Percentiles rank a stretch among this genome's conserved stretches.
These are phyloP conservation scores for Diplodia sapinea DNA, from an alignment of 2,329 filamentous ascomycete genomes.

Conservation along the genomic window DNA sequence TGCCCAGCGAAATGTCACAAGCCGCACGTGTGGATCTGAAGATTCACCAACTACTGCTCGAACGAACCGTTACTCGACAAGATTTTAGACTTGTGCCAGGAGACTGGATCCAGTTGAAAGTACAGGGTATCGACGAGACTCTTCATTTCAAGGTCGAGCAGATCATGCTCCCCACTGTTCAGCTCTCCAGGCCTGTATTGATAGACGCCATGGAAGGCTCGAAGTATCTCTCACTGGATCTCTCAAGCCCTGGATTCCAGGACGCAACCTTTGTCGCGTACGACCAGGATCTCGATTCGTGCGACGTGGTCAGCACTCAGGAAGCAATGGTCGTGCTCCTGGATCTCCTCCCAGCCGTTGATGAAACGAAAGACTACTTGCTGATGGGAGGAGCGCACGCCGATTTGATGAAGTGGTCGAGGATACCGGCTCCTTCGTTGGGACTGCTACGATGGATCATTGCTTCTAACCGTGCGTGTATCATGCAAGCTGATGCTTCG, in stretches of 20 bases:
- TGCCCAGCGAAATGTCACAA: neutral
- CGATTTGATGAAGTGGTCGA: constrained; percentile 57
- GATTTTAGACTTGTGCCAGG: constrained; percentile 48
- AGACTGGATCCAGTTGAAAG: constrained; percentile 58
- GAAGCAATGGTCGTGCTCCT: constrained; percentile 60
- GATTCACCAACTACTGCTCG: constrained; percentile 51
- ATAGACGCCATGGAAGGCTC: neutral
- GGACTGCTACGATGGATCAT: constrained; percentile 84
- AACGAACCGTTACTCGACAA: constrained; percentile 31
- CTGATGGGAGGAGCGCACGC: constrained; percentile 48
- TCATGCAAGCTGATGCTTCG: constrained; percentile 70
- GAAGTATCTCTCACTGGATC: neutral
- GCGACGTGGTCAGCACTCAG: constrained; percentile 55
- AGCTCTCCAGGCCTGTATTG: constrained; percentile 6
- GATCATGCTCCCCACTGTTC: neutral
- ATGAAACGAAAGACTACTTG: constrained; percentile 60
- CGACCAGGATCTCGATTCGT: constrained; percentile 63
- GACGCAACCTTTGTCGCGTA: constrained; percentile 53
- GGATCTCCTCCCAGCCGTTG: constrained; percentile 65
- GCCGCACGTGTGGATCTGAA: constrained; percentile 3
- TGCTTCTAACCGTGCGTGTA: constrained; percentile 85
- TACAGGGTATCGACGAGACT: neutral
- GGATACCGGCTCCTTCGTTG: constrained; percentile 69
- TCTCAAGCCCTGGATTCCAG: constrained; percentile 38
- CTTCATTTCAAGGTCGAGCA: constrained; percentile 17